Percentiles rank a stretch among this genome's conserved stretches.
These are phyloP conservation scores for Naegleria lovaniensis DNA, from an alignment of 208 protist species.

Conservation along the genomic window DNA sequence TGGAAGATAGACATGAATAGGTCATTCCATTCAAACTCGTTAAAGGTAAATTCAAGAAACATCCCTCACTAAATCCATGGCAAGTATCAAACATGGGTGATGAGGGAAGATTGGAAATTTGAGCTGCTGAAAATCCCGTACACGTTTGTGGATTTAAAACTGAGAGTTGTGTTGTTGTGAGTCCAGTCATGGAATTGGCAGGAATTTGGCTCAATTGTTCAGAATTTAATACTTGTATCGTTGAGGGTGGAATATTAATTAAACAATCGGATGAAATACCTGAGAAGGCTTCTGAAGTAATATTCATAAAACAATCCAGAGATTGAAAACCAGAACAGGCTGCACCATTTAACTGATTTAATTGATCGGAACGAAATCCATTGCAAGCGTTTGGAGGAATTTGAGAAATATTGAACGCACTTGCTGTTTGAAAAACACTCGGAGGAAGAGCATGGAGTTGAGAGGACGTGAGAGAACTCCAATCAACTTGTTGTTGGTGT, in stretches of 20 bases:
- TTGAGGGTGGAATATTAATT: background rate
- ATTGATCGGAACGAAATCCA: background rate
- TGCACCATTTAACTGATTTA: background rate
- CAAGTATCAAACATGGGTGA: background rate
- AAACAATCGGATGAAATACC: background rate
- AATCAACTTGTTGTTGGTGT: background rate
- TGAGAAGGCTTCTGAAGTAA: background rate
- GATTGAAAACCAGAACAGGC: background rate
- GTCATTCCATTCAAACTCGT: background rate
- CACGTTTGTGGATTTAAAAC: background rate
- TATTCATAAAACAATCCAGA: background rate
- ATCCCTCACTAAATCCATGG: background rate
- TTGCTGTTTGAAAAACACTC: background rate
- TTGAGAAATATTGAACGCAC: background rate
- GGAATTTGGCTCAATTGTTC: background rate
- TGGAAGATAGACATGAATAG: background rate
- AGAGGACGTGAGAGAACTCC: background rate
- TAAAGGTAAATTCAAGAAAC: background rate
- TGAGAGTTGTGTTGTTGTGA: background rate
- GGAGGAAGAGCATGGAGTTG: background rate
- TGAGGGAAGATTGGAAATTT: background rate
- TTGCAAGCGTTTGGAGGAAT: background rate
- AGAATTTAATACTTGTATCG: background rate
- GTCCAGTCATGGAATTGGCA: background rate
- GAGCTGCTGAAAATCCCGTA: background rate